Conservation (phyloP, 2,329 filamentous ascomycete genomes). For the Taxawa tesnikishii region DNA sequence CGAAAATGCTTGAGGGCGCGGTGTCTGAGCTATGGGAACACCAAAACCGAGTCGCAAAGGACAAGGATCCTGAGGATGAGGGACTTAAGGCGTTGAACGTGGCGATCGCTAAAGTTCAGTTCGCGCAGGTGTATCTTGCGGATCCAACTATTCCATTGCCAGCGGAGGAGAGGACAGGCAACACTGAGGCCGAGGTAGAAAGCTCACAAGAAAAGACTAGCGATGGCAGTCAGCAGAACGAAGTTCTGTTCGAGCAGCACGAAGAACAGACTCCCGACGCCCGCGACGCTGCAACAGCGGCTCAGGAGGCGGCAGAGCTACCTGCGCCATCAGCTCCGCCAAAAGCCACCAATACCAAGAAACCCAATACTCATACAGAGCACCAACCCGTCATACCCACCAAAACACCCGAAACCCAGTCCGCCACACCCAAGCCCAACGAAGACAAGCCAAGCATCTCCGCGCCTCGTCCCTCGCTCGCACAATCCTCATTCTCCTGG, state of each 20-base stretch:
- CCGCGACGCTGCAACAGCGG: neutral
- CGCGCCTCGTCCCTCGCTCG: conserved; percentile 41
- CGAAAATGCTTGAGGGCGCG: conserved; percentile 55
- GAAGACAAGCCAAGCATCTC: conserved; percentile 1
- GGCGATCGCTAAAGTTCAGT: conserved; percentile 38
- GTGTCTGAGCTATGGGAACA: conserved; percentile 50
- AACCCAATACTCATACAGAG: conserved; percentile 9
- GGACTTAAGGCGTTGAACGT: conserved; percentile 30
- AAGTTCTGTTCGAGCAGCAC: neutral
- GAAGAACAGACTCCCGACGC: neutral
- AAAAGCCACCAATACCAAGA: conserved; percentile 37
- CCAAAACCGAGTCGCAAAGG: conserved; percentile 35
- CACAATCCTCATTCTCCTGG: conserved; percentile 67
- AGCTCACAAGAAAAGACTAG: conserved; percentile 2
- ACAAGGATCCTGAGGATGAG: conserved; percentile 20
- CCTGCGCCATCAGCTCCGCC: conserved; percentile 13
- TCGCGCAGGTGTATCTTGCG: conserved; percentile 37
- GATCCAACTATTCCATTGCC: conserved; percentile 32
- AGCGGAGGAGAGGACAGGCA: conserved; percentile 18
- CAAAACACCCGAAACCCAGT: neutral
- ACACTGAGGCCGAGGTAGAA: conserved; percentile 2
- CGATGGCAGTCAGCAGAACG: neutral
- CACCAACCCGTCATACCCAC: neutral
- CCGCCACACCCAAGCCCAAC: neutral
- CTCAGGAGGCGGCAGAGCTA: too few relatives aligned